These are phyloP conservation scores for Hortaea sp. DNA, from an alignment of 2,329 filamentous ascomycete genomes.

Conservation along the genomic window DNA sequence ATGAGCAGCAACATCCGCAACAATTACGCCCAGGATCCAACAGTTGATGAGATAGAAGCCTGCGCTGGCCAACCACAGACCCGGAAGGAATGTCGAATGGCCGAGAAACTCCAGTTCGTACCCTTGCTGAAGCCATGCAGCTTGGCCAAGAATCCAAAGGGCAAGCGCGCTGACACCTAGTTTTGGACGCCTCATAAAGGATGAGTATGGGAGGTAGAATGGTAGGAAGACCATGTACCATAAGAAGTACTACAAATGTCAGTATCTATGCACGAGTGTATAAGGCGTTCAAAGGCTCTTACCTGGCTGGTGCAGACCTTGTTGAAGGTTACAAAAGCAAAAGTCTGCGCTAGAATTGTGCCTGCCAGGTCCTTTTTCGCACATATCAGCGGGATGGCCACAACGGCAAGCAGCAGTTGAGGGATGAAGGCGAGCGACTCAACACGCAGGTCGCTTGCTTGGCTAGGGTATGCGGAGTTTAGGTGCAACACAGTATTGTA, in stretches of 20 bases:
- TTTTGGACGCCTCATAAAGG: conserved; percentile 50
- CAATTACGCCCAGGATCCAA: conserved; percentile 75
- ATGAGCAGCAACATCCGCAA: conserved; percentile 47
- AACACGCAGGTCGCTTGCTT: conserved; percentile 38
- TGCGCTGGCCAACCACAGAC: conserved; percentile 66
- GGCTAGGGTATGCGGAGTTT: conserved; percentile 52
- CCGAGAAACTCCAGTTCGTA: conserved; percentile 52
- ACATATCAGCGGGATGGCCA: conserved; percentile 64
- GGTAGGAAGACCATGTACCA: conserved; percentile 96
- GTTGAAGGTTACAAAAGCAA: conserved; percentile 95
- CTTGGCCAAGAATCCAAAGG: conserved; percentile 68
- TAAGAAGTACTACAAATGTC: conserved; percentile 69
- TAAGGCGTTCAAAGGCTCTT: conserved; percentile 23
- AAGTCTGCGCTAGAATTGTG: conserved; percentile 88
- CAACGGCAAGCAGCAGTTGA: conserved; percentile 68
- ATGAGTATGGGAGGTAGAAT: conserved; percentile 75
- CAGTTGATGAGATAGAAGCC: conserved; percentile 77
- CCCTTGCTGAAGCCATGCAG: conserved; percentile 40
- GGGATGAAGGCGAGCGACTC: conserved; percentile 84
- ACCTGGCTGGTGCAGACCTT: conserved; percentile 98
- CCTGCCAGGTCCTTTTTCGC: conserved; percentile 73
- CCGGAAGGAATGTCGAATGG: conserved; percentile 71
- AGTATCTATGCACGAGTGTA: neutral
- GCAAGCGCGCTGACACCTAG: conserved; percentile 56
- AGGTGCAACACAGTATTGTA: conserved; percentile 91